phyloP scores from a whole-genome alignment of 352 stramenopile species.

The Phytophthora boehmeriae region DNA sequence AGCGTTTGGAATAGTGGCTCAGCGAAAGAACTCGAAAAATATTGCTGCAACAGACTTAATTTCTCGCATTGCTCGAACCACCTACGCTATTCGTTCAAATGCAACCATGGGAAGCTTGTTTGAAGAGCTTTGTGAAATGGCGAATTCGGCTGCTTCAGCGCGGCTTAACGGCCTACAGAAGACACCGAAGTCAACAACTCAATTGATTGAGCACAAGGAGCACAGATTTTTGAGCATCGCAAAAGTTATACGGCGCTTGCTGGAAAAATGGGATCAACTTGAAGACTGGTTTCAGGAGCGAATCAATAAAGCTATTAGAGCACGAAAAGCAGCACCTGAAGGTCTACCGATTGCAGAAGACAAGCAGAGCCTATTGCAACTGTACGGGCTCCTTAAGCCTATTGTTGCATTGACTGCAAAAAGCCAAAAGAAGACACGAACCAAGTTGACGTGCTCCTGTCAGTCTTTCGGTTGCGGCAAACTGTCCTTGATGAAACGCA shows the following conservation, averaged over 20 bases:
- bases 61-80: conserved; percentile 2
- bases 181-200: too few species aligned
- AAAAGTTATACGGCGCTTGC: conserved; percentile 8
- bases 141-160: too few species aligned
- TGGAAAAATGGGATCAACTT: conserved; percentile 11
- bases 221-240: conserved; percentile 13
- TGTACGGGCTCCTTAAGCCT: conserved; percentile 12
- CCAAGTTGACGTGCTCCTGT: conserved; percentile 13
- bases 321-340: conserved; percentile 3
- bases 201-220: conserved; percentile 8
- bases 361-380: conserved; percentile 8
- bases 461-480: neutral
- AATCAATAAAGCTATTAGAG: conserved; percentile 12
- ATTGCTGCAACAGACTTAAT: neutral
- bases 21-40: conserved; percentile 4
- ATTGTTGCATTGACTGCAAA: conserved; percentile 5
- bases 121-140: conserved; percentile 9
- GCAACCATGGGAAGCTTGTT: conserved; percentile 12
- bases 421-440: conserved; percentile 13
- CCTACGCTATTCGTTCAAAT: conserved; percentile 11
- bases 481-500: conserved; percentile 9
- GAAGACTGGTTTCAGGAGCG: conserved; percentile 20
- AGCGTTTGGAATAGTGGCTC: neutral
- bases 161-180: too few species aligned
- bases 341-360: conserved; percentile 4